Conservation (phyloP, 192 early-diverging fungal genomes). For the Coemansia sp. region DNA sequence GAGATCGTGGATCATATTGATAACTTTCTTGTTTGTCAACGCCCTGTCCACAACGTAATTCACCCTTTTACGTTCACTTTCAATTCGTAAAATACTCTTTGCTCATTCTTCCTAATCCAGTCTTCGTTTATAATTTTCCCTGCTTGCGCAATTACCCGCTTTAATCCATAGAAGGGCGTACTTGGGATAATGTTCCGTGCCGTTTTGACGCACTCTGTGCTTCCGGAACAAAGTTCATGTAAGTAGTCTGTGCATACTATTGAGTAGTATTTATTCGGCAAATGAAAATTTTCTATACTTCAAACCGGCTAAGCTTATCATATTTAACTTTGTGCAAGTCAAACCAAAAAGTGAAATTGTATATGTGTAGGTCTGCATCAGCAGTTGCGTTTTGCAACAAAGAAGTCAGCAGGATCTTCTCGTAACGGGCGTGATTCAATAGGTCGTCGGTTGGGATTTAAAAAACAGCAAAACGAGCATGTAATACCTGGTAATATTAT, state of each 20-base stretch:
- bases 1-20: not conserved
- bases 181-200: slow-evolving; percentile 28
- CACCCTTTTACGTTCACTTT: not conserved
- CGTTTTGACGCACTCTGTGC: slow-evolving; percentile 8
- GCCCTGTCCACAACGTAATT: not conserved
- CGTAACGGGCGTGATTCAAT: slow-evolving; percentile 77
- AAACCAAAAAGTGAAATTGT: not conserved
- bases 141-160: not conserved
- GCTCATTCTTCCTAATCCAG: not conserved
- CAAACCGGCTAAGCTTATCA: not conserved
- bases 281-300: not conserved
- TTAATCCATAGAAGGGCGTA: not conserved
- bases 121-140: not conserved
- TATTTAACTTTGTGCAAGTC: not conserved
- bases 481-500: slow-evolving; percentile 79
- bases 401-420: slow-evolving; percentile 75
- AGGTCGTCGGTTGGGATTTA: slow-evolving; percentile 75
- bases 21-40: not conserved
- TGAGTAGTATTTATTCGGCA: not conserved
- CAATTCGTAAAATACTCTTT: not conserved
- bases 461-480: slow-evolving; percentile 64
- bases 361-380: slow-evolving; percentile 20
- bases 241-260: not conserved
- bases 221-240: slow-evolving; percentile 3
- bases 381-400: slow-evolving; percentile 74